These are phyloP conservation scores for Candida buenavistaensis DNA, from an alignment of 1,139 yeast species.

Conservation along the genomic window DNA sequence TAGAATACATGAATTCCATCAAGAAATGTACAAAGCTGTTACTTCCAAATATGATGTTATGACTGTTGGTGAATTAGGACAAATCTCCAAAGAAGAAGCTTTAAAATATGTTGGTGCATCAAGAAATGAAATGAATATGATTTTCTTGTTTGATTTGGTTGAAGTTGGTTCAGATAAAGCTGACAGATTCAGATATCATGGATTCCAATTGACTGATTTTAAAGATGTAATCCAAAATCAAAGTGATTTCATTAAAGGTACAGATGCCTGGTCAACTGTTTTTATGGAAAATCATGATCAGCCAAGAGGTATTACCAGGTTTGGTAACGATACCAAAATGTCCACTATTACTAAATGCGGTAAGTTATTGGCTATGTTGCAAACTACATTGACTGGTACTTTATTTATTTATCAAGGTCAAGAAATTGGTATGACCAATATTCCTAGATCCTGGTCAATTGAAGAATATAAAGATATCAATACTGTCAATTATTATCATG, in stretches of 20 bases:
- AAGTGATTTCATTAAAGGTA: conserved; percentile 41
- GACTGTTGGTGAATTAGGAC: conserved; percentile 60
- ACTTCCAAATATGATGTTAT: conserved; percentile 50
- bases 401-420: conserved; percentile 61
- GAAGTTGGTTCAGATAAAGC: conserved; percentile 39
- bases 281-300: conserved; percentile 62
- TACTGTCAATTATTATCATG: conserved; percentile 42
- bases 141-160: conserved; percentile 50
- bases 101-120: conserved; percentile 50
- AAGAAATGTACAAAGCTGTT: conserved; percentile 49
- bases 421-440: conserved; percentile 57
- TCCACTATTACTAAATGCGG: conserved; percentile 32
- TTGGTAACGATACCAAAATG: conserved; percentile 44
- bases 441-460: conserved; percentile 46
- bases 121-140: conserved; percentile 51
- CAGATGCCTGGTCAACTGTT: conserved; percentile 62
- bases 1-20: conserved; percentile 56
- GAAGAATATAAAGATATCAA: conserved; percentile 54
- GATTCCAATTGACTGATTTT: conserved; percentile 41
- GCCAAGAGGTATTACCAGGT: conserved; percentile 53
- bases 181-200: conserved; percentile 34
- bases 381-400: conserved; percentile 54
- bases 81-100: conserved; percentile 41
- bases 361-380: conserved; percentile 49
- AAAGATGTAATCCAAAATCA: conserved; percentile 40